Conservation (phyloP, 352 stramenopile species). For the Pythium monospermum region DNA sequence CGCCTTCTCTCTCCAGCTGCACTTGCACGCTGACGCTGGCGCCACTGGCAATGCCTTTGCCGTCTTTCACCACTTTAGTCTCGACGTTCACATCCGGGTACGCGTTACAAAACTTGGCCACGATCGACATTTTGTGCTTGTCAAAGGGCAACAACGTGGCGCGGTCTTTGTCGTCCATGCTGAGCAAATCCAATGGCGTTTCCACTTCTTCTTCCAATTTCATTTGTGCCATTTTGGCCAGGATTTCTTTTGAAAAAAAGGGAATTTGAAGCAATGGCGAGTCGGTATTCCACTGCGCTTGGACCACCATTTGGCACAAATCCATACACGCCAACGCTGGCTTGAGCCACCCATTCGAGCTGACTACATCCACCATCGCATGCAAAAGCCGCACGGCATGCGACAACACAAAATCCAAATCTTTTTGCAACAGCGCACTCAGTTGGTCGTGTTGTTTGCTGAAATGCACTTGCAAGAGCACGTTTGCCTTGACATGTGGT, state of each 20-base stretch:
- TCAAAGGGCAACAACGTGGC: slow-evolving; percentile 87
- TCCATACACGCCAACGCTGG: slow-evolving; percentile 98
- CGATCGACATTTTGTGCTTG: slow-evolving; percentile 91
- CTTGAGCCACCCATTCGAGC: slow-evolving; percentile 98
- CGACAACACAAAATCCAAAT: slow-evolving; percentile 90
- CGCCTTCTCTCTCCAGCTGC: slow-evolving; percentile 89
- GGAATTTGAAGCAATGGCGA: slow-evolving; percentile 95
- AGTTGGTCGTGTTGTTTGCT: slow-evolving; percentile 89
- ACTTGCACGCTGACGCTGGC: slow-evolving; percentile 89
- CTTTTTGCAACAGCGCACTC: slow-evolving; percentile 87
- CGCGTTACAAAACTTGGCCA: slow-evolving; percentile 99
- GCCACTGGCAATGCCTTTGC: slow-evolving; percentile 88
- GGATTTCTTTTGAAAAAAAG: slow-evolving; percentile 93
- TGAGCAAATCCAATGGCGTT: slow-evolving; percentile 82
- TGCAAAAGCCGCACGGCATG: slow-evolving; percentile 94
- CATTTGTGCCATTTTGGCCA: slow-evolving; percentile 50
- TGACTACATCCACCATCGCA: slow-evolving; percentile 99
- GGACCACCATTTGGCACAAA: slow-evolving; percentile 98
- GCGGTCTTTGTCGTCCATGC: slow-evolving; percentile 92
- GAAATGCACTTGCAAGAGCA: slow-evolving; percentile 98
- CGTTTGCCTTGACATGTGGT: slow-evolving; percentile 94
- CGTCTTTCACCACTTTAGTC: slow-evolving; percentile 88
- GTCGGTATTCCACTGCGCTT: slow-evolving; percentile 98
- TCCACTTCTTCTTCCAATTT: slow-evolving; percentile 69
- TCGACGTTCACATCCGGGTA: slow-evolving; percentile 98